Base-by-base conservation (phyloP, 2,329 filamentous ascomycete species). In the Colletotrichum graminicola region DNA sequence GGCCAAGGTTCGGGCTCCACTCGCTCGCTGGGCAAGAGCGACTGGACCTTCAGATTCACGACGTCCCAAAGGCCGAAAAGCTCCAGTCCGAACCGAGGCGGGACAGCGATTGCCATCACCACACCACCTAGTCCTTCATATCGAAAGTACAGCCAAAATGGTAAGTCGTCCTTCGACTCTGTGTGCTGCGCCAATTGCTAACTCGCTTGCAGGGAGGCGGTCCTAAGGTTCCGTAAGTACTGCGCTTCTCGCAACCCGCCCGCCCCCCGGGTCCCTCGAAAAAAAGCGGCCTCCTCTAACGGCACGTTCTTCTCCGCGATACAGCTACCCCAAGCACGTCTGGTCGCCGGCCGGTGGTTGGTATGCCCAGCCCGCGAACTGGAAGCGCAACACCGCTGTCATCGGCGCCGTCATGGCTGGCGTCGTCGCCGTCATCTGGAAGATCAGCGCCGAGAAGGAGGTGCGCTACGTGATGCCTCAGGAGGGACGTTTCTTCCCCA, bases 321-420 rank as follows among this genome's bases (percentile, higher is more conserved):
- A 57, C 78, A 97, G 94, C 80, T 97, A 97, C 85, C 95, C 94
- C 82, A 98, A 97, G 88, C 95, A 99, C 88, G 94, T 99, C 88
- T 99, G 96, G 96, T 98, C 96, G 79, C 96, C 96, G 73, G 88
- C 95, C 75, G 96, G 96, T 88, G 96, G 96, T 84, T 99, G 96
- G 96, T 99, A 99, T 84, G 86, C 92, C 66, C 95, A 97, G 82
- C 96, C 96, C 65, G 87, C 89, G 76, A 99, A 99, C 88, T 99
- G 96, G 96, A 96, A 93, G 82, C 85, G 86, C 78, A 99, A 99
- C 87, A 99, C 96, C 6, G 87, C 92, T 66, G 86, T 96, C 76
- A 90, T 94, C 80, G 89, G 89, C 72, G 88, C 85, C 59, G 88
- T 92, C 67, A 85, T 96, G 62, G 75, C 92, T 75, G 91, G 92